These are phyloP conservation scores for Punica granatum DNA, from an alignment of 345 rosid genomes.

Conservation along the genomic window DNA sequence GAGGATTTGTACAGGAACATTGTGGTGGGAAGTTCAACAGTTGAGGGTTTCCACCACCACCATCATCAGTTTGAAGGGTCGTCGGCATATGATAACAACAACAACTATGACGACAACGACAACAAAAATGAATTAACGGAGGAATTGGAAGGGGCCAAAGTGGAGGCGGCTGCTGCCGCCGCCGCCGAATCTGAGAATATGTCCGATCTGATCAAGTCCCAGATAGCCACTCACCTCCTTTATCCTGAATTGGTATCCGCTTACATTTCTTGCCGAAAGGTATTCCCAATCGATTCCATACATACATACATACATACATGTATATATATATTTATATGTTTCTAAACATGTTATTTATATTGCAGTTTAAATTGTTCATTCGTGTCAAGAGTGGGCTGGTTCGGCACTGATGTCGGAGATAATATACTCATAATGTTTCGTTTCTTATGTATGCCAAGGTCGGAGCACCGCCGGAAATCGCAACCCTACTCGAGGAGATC, in stretches of 20 bases:
- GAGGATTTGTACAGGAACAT: conserved; percentile 30
- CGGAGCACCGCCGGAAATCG: conserved; percentile 53
- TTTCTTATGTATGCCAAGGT: conserved; percentile 19
- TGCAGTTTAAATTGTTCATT: too few relatives aligned
- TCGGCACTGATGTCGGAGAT: too few relatives aligned
- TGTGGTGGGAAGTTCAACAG: background rate
- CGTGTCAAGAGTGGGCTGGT: too few relatives aligned
- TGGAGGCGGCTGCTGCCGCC: too few relatives aligned
- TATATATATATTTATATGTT: background rate
- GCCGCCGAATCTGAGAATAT: conserved; percentile 13
- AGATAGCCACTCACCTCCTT: conserved; percentile 57
- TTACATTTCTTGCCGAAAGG: conserved; percentile 56
- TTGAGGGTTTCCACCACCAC: conserved; percentile 4
- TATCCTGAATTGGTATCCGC: conserved; percentile 55
- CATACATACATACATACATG: background rate
- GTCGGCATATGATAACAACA: background rate
- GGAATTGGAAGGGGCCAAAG: conserved; percentile 14
- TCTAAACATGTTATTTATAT: too few relatives aligned
- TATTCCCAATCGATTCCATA: background rate
- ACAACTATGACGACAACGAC: background rate
- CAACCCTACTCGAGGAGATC: conserved; percentile 41
- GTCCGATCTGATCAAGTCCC: conserved; percentile 45
- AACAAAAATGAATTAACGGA: conserved; percentile 1
- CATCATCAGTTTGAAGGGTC: conserved; percentile 1
- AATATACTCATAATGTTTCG: too few relatives aligned